Base-by-base conservation (phyloP, 768 basidiomycete genomes). In the Boletus subparvulus region DNA sequence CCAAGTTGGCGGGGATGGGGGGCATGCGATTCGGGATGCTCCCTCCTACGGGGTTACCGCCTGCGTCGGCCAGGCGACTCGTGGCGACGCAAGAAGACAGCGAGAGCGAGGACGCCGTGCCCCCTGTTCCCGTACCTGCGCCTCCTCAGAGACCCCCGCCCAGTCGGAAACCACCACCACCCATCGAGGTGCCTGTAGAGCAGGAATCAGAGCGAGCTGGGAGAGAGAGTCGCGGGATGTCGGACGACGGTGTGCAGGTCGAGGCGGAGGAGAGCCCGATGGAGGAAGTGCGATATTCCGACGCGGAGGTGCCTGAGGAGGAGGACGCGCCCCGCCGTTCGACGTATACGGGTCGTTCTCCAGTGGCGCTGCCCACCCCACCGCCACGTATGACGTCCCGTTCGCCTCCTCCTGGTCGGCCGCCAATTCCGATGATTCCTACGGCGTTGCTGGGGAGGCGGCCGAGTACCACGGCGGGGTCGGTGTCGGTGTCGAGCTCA, bases 261-360 rank as follows among this genome's bases (percentile, higher is more conserved):
- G 88, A 89, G 55, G 82, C 79, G 7, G 87, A 88, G 64, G 87
- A 89, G 62, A 88, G 86, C 58, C 87, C 89, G 65, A 74, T 83
- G 14, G 88, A 90, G 61, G 87, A 89, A 60, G 81, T 86, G 10
- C 75, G 71, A 10, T 77, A 85, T 56, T 82, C 84, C 36, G 85
- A 87, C 59, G 79, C 75, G 10, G 71, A 67, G 24, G 68, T 60
- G 7, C 60, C 58, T 2, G 77, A 81, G 6, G 71, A 69, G 50
- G 81, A 79, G 49, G 50, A 54, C 2, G 72, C 72, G 4, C 73
- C 78, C 28, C 80, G 84, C 26, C 73, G 73, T 32, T 53, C 67
- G 36, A 64, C 72, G 26, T 44, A 55, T 42, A 49, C 43, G 56
- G 65, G 44, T 19, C 55, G 45, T 7, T 66, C 71, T 33, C 65